Evolutionary conservation across 2,329 filamentous ascomycete species (phyloP).

Genomic region (Botrytis aclada): DNA sequence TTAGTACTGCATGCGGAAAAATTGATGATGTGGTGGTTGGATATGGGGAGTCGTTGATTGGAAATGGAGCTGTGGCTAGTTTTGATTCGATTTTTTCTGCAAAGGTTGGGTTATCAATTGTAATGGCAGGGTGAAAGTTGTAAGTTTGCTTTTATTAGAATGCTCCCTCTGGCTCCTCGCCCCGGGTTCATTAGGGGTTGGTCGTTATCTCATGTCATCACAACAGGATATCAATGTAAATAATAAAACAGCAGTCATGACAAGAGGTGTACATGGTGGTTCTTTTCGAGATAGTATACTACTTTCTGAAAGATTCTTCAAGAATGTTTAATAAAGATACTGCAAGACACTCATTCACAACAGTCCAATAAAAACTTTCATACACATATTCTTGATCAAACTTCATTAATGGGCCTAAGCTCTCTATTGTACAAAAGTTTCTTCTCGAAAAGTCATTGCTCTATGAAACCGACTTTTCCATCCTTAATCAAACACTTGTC

Average conservation of each 20-base stretch:
- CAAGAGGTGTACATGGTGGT: not conserved
- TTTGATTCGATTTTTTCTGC: not conserved
- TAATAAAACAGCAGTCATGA: not conserved
- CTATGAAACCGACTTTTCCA: conserved; percentile 15
- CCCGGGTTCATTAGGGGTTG: not conserved
- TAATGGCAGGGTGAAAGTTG: not conserved
- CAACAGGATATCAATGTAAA: not conserved
- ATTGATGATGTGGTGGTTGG: not conserved
- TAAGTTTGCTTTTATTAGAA: not conserved
- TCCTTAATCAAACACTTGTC: conserved; percentile 17
- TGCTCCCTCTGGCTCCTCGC: not conserved
- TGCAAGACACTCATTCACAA: not conserved
- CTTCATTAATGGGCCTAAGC: conserved; percentile 20
- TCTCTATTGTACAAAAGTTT: conserved; percentile 21
- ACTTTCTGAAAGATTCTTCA: not conserved
- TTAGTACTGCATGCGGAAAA: not conserved
- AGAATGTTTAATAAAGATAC: not conserved
- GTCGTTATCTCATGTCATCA: not conserved
- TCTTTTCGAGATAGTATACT: not conserved
- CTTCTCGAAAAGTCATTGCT: not conserved
- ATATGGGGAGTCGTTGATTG: not conserved
- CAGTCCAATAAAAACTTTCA: not conserved
- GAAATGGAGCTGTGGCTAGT: too few species aligned
- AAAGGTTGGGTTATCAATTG: not conserved
- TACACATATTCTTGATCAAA: not conserved